Percentiles rank a stretch among this genome's conserved stretches.
Evolutionary conservation across 768 basidiomycete species (phyloP).

Genomic region (Mycena haematopus): DNA sequence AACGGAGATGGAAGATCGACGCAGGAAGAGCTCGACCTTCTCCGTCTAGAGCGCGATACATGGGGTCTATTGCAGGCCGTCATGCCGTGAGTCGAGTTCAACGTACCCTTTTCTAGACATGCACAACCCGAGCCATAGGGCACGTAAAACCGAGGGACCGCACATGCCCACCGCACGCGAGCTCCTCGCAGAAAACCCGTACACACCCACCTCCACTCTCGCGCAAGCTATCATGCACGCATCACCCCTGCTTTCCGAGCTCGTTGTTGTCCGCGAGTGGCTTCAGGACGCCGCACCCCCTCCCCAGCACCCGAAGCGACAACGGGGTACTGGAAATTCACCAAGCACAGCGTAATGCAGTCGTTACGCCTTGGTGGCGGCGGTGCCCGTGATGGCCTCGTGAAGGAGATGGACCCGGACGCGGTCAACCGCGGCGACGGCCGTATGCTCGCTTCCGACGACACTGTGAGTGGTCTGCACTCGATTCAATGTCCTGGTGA

Average conservation of each 20-base stretch:
- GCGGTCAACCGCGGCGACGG: conserved; percentile 67
- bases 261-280: conserved; percentile 88
- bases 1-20: conserved; percentile 41
- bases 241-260: conserved; percentile 73
- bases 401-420: conserved; percentile 83
- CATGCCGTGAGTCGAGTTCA: conserved; percentile 62
- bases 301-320: conserved; percentile 73
- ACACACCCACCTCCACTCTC: conserved; percentile 78
- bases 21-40: conserved; percentile 62
- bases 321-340: conserved; percentile 86
- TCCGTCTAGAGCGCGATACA: conserved; percentile 79
- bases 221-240: conserved; percentile 75
- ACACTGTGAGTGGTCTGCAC: conserved; percentile 61
- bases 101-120: conserved; percentile 3
- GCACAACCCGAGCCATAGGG: conserved; percentile 43
- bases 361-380: conserved; percentile 53
- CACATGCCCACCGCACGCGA: conserved; percentile 55
- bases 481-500: background rate
- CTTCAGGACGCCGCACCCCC: conserved; percentile 76
- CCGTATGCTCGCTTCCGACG: conserved; percentile 71
- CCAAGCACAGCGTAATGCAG: conserved; percentile 77
- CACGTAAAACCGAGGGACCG: conserved; percentile 67
- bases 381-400: conserved; percentile 54
- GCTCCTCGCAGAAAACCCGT: conserved; percentile 75
- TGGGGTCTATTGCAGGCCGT: conserved; percentile 84